These are phyloP conservation scores for Mrakia gelida DNA, from an alignment of 768 basidiomycete species.

Conservation along the genomic window DNA sequence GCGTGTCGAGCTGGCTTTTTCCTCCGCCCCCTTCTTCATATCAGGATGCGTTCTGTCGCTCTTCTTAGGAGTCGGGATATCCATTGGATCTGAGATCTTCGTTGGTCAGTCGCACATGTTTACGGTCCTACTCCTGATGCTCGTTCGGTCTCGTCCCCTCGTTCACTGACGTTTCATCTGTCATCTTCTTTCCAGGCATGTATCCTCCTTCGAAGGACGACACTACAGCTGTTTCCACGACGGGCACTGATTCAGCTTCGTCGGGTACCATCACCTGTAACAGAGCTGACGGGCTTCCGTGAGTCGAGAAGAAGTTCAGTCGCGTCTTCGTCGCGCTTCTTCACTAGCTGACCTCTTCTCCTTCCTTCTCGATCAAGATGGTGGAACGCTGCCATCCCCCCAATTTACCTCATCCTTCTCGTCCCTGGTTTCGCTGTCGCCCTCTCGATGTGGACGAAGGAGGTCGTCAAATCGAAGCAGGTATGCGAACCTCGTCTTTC, in stretches of 20 bases:
- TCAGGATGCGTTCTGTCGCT: slow-evolving; percentile 15
- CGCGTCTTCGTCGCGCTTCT: slow-evolving; percentile 16
- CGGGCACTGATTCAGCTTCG: background rate
- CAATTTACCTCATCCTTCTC: slow-evolving; percentile 20
- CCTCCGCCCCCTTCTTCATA: background rate
- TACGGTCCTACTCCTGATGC: too few species aligned
- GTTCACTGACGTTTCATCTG: too few species aligned
- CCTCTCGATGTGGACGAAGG: slow-evolving; percentile 30
- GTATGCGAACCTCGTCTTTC: background rate
- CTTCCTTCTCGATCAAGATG: slow-evolving; percentile 8
- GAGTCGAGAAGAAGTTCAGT: slow-evolving; percentile 10
- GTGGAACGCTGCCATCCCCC: background rate
- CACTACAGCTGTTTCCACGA: background rate
- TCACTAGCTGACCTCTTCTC: background rate
- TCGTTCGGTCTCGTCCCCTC: too few species aligned
- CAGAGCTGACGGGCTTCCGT: background rate
- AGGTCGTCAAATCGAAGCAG: slow-evolving; percentile 13
- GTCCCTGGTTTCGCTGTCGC: slow-evolving; percentile 20
- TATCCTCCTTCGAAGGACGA: background rate
- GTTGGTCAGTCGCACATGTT: background rate
- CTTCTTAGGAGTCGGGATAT: slow-evolving; percentile 29
- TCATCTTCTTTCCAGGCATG: background rate
- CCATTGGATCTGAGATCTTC: slow-evolving; percentile 24
- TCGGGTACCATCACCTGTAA: slow-evolving; percentile 17
- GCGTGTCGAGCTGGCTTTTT: too few species aligned